Percentiles rank a stretch among this genome's conserved stretches.
phyloP scores from a whole-genome alignment of 306 rosid genomes.

The Pueraria montana region DNA sequence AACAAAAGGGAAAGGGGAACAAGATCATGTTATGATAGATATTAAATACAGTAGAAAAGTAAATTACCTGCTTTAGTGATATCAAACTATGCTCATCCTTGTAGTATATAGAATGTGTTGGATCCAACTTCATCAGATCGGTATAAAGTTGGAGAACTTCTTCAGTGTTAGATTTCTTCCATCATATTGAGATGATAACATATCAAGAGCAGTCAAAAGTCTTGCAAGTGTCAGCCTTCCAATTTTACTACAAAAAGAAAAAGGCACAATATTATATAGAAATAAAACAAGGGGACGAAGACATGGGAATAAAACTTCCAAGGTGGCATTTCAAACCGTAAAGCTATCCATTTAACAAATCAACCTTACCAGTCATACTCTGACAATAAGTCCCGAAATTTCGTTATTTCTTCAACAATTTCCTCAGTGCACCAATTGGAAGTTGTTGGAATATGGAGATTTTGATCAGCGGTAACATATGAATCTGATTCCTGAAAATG shows the following conservation, averaged over 20 bases:
- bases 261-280: constrained; percentile 18
- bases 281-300: constrained; percentile 22
- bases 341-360: constrained; percentile 12
- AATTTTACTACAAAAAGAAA: constrained; percentile 72
- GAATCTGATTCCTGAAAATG: constrained; percentile 58
- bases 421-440: constrained; percentile 72
- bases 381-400: constrained; percentile 70
- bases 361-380: constrained; percentile 71
- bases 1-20: neutral
- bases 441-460: constrained; percentile 48
- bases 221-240: constrained; percentile 93
- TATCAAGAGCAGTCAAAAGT: constrained; percentile 79
- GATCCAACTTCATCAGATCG: constrained; percentile 73
- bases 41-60: constrained; percentile 34
- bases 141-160: constrained; percentile 78
- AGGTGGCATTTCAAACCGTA: constrained; percentile 34
- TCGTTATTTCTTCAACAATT: constrained; percentile 69
- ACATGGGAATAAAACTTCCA: constrained; percentile 29
- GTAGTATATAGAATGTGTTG: constrained; percentile 73
- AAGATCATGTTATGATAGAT: neutral
- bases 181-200: constrained; percentile 56
- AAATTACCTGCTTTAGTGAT: constrained; percentile 44
- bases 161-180: constrained; percentile 58
- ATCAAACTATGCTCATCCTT: constrained; percentile 54
- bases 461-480: constrained; percentile 49